These are phyloP conservation scores for Prunus kanzakura DNA, from an alignment of 306 rosid genomes.

Conservation along the genomic window DNA sequence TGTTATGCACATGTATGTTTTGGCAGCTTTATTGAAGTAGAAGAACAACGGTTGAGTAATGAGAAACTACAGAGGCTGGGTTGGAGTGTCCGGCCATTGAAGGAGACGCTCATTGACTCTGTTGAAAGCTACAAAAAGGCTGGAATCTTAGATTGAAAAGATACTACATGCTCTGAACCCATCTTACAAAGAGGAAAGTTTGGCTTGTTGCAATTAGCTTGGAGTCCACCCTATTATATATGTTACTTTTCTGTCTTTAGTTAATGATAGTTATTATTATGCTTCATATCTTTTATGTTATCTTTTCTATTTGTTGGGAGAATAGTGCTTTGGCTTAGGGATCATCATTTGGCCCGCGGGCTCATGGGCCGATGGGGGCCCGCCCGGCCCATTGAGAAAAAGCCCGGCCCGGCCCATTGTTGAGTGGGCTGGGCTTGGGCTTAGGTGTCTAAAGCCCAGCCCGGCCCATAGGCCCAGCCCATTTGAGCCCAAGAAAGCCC, in stretches of 20 bases:
- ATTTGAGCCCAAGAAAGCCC: too few species aligned
- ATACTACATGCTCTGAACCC: neutral
- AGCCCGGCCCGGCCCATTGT: too few species aligned
- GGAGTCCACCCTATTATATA: neutral
- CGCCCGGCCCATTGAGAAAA: too few species aligned
- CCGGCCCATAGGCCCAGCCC: too few species aligned
- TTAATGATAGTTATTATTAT: neutral
- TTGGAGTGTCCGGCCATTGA: conserved; percentile 50
- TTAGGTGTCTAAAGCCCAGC: too few species aligned
- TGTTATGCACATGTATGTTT: neutral
- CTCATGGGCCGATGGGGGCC: too few species aligned
- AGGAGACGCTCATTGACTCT: conserved; percentile 57
- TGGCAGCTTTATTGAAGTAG: conserved; percentile 23
- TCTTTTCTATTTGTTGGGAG: too few species aligned
- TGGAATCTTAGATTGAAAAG: too few species aligned
- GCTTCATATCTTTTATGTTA: too few species aligned
- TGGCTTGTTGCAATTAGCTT: neutral
- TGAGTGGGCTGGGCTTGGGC: too few species aligned
- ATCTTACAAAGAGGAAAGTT: neutral
- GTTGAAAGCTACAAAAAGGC: conserved; percentile 12
- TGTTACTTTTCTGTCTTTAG: neutral
- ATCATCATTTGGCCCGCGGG: too few species aligned
- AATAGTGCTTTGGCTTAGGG: too few species aligned
- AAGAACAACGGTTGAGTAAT: conserved; percentile 22
- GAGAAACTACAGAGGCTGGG: conserved; percentile 57